A percentile compares a stretch with the other conserved stretches of the same genome.
phyloP scores from a whole-genome alignment of 306 rosid species.

The Citrullus amarus region DNA sequence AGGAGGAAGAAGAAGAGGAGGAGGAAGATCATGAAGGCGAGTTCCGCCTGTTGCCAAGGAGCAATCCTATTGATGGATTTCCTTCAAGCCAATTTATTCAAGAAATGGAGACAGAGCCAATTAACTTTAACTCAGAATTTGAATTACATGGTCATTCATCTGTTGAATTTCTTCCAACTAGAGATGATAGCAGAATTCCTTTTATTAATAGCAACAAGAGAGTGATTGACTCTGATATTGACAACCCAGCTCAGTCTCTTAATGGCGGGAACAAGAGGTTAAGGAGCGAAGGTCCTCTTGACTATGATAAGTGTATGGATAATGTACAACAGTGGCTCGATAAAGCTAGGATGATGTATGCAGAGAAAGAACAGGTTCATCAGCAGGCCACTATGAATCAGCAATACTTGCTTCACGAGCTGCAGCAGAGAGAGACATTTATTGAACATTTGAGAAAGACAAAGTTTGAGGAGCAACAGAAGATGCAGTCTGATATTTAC shows the following conservation, averaged over 20 bases:
- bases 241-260: conserved; percentile 33
- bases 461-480: conserved; percentile 60
- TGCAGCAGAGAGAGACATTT: conserved; percentile 50
- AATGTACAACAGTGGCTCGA: conserved; percentile 49
- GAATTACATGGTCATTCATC: conserved; percentile 43
- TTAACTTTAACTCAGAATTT: conserved; percentile 51
- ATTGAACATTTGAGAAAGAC: conserved; percentile 47
- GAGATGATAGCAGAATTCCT: conserved; percentile 51
- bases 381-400: conserved; percentile 36
- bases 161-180: conserved; percentile 47
- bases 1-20: conserved; percentile 28
- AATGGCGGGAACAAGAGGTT: conserved; percentile 52
- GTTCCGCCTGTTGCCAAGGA: conserved; percentile 44
- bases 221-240: conserved; percentile 40
- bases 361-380: conserved; percentile 44
- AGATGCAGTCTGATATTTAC: conserved; percentile 43
- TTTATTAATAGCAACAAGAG: conserved; percentile 72
- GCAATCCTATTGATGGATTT: conserved; percentile 47
- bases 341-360: conserved; percentile 54
- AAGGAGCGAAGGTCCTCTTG: conserved; percentile 43
- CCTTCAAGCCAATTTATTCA: conserved; percentile 48
- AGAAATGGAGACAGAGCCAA: conserved; percentile 34
- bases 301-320: conserved; percentile 47
- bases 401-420: conserved; percentile 44
- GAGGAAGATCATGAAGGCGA: conserved; percentile 42